A percentile compares a stretch with the other conserved stretches of the same genome.
These are phyloP conservation scores for Furculomyces boomerangus DNA, from an alignment of 371 early-diverging fungal genomes.

Conservation along the genomic window DNA sequence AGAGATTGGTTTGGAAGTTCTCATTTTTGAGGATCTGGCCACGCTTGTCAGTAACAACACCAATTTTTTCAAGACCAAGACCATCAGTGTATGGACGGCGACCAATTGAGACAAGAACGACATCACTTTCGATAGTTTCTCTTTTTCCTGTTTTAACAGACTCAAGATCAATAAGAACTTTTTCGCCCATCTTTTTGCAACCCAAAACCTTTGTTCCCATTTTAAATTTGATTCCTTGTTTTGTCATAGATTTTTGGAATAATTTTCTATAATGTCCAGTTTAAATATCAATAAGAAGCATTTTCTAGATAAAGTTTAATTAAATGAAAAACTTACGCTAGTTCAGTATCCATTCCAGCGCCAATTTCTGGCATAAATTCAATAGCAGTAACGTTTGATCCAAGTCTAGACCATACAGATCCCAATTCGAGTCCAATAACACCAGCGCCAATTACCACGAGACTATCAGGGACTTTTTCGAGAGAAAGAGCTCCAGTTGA, in stretches of 20 bases:
- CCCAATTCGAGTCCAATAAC: constrained; percentile 97
- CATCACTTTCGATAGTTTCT: constrained; percentile 77
- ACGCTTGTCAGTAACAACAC: constrained; percentile 68
- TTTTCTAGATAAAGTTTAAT: no score
- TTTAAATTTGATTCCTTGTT: constrained; percentile 97
- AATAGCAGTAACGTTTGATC: constrained; percentile 88
- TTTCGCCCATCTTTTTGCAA: constrained; percentile 63
- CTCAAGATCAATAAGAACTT: constrained; percentile 81
- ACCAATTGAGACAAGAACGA: constrained; percentile 84
- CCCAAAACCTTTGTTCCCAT: constrained; percentile 86
- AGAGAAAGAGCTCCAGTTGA: constrained; percentile 94
- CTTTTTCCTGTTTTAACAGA: constrained; percentile 63
- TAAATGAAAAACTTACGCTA: constrained; percentile 28
- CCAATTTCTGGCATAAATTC: constrained; percentile 89
- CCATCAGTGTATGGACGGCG: constrained; percentile 88
- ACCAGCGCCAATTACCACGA: constrained; percentile 97
- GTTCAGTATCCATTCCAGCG: constrained; percentile 91
- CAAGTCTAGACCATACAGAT: constrained; percentile 92
- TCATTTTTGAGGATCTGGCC: constrained; percentile 80
- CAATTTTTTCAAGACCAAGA: constrained; percentile 78
- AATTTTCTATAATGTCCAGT: no score
- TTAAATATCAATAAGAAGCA: no score
- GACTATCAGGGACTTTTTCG: constrained; percentile 84
- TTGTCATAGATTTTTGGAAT: constrained; percentile 77
- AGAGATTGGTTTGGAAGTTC: constrained; percentile 70